Evolutionary conservation across 2,329 filamentous ascomycete species (phyloP), one percentile per base, ranked within the genome.

Genomic region (Colletotrichum higginsianum): DNA sequence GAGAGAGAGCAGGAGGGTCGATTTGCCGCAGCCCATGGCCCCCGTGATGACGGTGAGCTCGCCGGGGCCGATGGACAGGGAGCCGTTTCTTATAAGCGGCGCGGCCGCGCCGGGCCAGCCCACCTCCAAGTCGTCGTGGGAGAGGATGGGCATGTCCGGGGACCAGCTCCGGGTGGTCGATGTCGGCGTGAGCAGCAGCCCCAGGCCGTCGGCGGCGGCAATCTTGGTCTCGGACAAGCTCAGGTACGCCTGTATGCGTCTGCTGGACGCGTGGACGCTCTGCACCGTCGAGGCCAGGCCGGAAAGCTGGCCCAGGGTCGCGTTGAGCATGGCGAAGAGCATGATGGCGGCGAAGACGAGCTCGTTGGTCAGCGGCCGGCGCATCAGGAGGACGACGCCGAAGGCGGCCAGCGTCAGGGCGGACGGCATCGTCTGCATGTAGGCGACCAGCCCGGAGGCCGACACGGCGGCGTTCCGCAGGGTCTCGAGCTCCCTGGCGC

Each of bases 341-440:
- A 58, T 58, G 55, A 58, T 58, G 55, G 30, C 23, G 15, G 55
- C 30, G 30, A 58, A 58, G 55, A 58, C 30, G 26, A 58, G 55
- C 55, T 38, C 30, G 21, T 58, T 58, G 4, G 55, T 58, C 26
- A 58, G 35, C 30, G 55, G 30, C 30, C n/a, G 23, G 30, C 21
- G 55, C 30, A 58, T n/a, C 18, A 58, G 12, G 23, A 58, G 55
- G 9, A 58, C 30, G 55, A 42, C 15, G 55, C 55, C 55, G 35
- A 58, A 58, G 11, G 55, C 35, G 30, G 30, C 55, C 26, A 58
- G 15, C 11, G 55, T 58, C 23, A 58, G 55, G 55, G 55, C 55
- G n/a, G 55, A 18, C 15, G 55, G 55, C 55, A 58, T 42, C 55
- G 55, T 35, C 55, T 58, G 55, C 55, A 58, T 58, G 55, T 58